Conservation (phyloP, 805 yeast species). For the Lachancea mirantina region DNA sequence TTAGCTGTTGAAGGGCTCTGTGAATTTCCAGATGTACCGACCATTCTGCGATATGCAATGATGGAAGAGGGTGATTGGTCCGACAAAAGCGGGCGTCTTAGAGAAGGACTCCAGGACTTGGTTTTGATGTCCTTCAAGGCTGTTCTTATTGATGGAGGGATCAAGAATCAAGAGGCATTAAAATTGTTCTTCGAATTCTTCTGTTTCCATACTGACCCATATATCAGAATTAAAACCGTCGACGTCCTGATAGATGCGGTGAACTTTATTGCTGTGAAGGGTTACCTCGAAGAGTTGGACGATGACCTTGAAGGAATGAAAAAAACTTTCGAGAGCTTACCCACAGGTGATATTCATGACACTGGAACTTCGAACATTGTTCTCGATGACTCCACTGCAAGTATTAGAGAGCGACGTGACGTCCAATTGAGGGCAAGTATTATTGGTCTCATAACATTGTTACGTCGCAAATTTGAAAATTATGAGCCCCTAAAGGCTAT, state of each 20-base stretch:
- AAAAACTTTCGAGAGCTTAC: too few relatives aligned
- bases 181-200: slow-evolving; percentile 53
- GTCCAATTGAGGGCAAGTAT: slow-evolving; percentile 23
- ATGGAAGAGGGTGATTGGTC: slow-evolving; percentile 28
- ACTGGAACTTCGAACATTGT: slow-evolving; percentile 16
- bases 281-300: slow-evolving; percentile 50
- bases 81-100: slow-evolving; percentile 9
- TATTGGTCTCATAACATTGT: slow-evolving; percentile 19
- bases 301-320: slow-evolving; percentile 49
- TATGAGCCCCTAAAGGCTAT: slow-evolving; percentile 50
- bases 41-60: slow-evolving; percentile 49
- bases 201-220: slow-evolving; percentile 48
- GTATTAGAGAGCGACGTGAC: slow-evolving; percentile 18
- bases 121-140: slow-evolving; percentile 66
- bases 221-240: slow-evolving; percentile 45
- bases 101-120: slow-evolving; percentile 38
- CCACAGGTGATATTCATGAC: slow-evolving; percentile 11
- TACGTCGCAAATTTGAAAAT: slow-evolving; percentile 26
- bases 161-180: slow-evolving; percentile 55
- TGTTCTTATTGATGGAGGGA: slow-evolving; percentile 65
- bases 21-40: slow-evolving; percentile 39
- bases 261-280: slow-evolving; percentile 60
- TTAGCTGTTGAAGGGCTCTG: slow-evolving; percentile 52
- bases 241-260: slow-evolving; percentile 44
- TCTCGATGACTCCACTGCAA: slow-evolving; percentile 16